Evolutionary conservation across 2,329 filamentous ascomycete species (phyloP).

Genomic region (Diaporthe aspalathi): DNA sequence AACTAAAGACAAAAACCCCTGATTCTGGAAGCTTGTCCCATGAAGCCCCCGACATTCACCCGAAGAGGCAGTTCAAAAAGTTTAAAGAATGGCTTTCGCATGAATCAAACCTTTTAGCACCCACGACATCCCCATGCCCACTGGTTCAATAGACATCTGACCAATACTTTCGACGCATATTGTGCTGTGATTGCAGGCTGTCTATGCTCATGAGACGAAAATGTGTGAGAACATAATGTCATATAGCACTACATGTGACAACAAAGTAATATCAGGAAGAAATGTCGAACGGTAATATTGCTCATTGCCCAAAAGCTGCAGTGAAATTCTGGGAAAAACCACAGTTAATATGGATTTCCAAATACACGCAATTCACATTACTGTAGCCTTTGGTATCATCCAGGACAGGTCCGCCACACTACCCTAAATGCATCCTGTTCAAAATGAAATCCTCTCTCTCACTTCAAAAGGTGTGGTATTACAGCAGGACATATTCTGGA

Average conservation of each 20-base stretch:
- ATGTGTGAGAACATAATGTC: not conserved
- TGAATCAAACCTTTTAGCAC: not conserved
- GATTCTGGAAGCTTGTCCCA: conserved; percentile 8
- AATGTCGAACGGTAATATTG: not conserved
- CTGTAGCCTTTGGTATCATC: not conserved
- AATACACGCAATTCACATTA: too few relatives aligned
- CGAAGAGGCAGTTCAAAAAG: not conserved
- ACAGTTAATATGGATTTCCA: too few relatives aligned
- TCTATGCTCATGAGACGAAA: not conserved
- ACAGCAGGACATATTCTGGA: not conserved
- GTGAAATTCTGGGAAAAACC: not conserved
- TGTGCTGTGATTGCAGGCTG: not conserved
- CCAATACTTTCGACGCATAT: not conserved
- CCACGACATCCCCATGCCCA: not conserved
- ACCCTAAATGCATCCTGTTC: not conserved
- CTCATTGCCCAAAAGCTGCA: not conserved
- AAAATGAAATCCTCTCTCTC: accelerated
- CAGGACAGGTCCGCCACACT: too few relatives aligned
- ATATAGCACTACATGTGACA: not conserved
- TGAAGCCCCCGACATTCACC: not conserved
- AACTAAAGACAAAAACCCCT: conserved; percentile 2
- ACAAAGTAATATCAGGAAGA: not conserved
- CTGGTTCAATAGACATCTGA: not conserved
- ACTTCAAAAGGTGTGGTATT: too few relatives aligned
- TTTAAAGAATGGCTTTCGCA: not conserved